These are phyloP conservation scores for Ajuga chamaepitys DNA, from an alignment of 257 asterid genomes.

Conservation along the genomic window DNA sequence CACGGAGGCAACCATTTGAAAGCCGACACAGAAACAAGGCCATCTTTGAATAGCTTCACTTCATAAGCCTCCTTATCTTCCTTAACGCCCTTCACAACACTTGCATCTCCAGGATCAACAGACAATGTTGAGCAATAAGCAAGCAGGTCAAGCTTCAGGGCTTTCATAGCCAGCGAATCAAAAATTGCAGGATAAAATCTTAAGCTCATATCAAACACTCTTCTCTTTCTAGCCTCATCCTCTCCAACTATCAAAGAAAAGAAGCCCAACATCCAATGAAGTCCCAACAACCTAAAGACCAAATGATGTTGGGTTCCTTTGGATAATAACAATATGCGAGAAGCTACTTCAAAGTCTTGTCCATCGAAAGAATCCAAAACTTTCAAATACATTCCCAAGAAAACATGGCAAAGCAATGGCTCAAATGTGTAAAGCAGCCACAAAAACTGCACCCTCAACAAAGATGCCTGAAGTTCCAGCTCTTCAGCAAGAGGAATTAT, in stretches of 20 bases:
- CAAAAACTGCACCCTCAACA: slow-evolving; percentile 81
- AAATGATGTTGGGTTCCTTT: slow-evolving; percentile 64
- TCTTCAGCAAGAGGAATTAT: slow-evolving; percentile 62
- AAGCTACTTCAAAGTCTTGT: slow-evolving; percentile 61
- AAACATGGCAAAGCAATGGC: slow-evolving; percentile 80
- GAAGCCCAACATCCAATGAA: slow-evolving; percentile 83
- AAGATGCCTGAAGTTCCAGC: slow-evolving; percentile 79
- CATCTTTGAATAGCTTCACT: slow-evolving; percentile 63
- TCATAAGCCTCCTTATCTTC: slow-evolving; percentile 32
- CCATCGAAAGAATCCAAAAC: slow-evolving; percentile 64
- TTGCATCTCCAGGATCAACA: slow-evolving; percentile 25
- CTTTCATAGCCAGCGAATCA: slow-evolving; percentile 77
- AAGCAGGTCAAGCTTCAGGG: slow-evolving; percentile 80
- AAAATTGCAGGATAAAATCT: slow-evolving; percentile 73
- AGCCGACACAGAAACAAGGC: slow-evolving; percentile 80
- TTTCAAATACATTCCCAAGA: slow-evolving; percentile 50
- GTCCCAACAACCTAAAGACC: slow-evolving; percentile 61
- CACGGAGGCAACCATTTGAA: slow-evolving; percentile 93
- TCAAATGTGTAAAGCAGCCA: slow-evolving; percentile 75
- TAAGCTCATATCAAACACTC: slow-evolving; percentile 49
- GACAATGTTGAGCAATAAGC: slow-evolving; percentile 58
- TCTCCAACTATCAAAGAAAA: slow-evolving; percentile 37
- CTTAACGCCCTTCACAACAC: slow-evolving; percentile 27
- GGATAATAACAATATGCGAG: slow-evolving; percentile 52
- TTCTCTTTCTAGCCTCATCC: slow-evolving; percentile 45